These are phyloP conservation scores for Tetrapisispora pingtungensis DNA, from an alignment of 805 yeast species.

Conservation along the genomic window DNA sequence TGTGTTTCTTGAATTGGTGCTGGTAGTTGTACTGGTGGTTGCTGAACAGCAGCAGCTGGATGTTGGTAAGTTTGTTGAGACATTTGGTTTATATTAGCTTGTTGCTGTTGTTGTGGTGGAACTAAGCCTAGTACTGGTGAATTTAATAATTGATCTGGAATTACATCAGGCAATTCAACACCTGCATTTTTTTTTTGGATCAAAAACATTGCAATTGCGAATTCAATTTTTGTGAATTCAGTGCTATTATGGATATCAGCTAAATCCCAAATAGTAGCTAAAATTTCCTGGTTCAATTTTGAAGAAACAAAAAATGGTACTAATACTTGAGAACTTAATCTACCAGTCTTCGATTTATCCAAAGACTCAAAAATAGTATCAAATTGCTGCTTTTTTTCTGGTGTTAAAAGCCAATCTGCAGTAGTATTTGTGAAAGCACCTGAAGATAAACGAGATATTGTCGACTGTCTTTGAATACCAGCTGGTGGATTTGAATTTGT, in stretches of 20 bases:
- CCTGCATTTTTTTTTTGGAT: constrained; percentile 82
- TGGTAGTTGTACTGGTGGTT: background rate
- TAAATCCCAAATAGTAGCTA: constrained; percentile 91
- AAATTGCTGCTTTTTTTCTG: constrained; percentile 64
- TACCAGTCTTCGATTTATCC: constrained; percentile 55
- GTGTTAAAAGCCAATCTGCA: constrained; percentile 57
- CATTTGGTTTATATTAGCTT: too few species aligned
- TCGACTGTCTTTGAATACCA: constrained; percentile 28
- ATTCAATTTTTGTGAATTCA: constrained; percentile 67
- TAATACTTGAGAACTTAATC: constrained; percentile 65
- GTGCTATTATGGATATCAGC: constrained; percentile 86
- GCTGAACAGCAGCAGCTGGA: constrained; percentile 7
- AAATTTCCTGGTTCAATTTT: constrained; percentile 67
- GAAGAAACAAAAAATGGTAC: constrained; percentile 87
- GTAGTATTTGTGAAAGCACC: constrained; percentile 31
- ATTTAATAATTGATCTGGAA: constrained; percentile 54
- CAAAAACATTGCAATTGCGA: constrained; percentile 86
- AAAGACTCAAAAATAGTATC: constrained; percentile 70
- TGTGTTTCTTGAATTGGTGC: constrained; percentile 10
- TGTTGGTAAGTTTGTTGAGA: too few species aligned
- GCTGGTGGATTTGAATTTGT: constrained; percentile 1
- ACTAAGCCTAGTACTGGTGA: constrained; percentile 26
- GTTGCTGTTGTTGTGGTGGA: too few species aligned
- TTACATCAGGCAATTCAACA: constrained; percentile 60
- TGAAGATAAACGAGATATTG: constrained; percentile 23